Evolutionary conservation across 495 filamentous ascomycete genomes (phyloP), one percentile per base, ranked within the genome.

Genomic region (Hamigera avellanea): DNA sequence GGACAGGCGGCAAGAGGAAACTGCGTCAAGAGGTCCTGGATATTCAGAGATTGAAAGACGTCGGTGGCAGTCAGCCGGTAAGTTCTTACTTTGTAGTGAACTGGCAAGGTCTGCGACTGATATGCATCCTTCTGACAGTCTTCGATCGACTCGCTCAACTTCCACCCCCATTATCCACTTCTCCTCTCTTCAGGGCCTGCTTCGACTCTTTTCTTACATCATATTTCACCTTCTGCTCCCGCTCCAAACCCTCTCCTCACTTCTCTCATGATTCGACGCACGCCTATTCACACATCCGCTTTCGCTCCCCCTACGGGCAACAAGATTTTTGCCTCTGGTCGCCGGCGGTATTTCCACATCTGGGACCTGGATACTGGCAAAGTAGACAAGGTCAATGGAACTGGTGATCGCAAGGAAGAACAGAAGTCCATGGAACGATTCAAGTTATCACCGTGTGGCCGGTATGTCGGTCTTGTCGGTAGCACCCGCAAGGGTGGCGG

Each of bases 361-460:
- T 98, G 91, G 91, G 79, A 95, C 52, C 68, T 98, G 2, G 56
- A 77, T 27, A 75, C 81, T 6, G 93, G 91, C 15, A 65, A 64
- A 15, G 71, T 96, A 19, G 81, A 88, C 52, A 93, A 93, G 41
- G 70, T 96, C 29, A 83, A 86, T 46, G 86, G 83, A 32, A 45
- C 63, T 16, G 48, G 60, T 8, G 63, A 67, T 45, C 83, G 93
- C 35, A 76, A 80, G 40, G 70, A 79, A 37, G 83, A 88, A 54
- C 91, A 95, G 52, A 80, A 72, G 32, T 83, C 74, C 35, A 95
- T 95, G 86, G 93, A 95, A 56, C 66, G 67, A 26, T 88, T 98
- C 64, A 83, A 81, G 46, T 62, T 85, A 27, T 86, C 80, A 27
- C 88, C 93, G 0, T 83, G 82, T 52, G 91, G 93, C 1, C 73